A percentile compares a stretch with the other conserved stretches of the same genome.
These are phyloP conservation scores for Clathrospora elynae DNA, from an alignment of 2,329 filamentous ascomycete genomes.

Conservation along the genomic window DNA sequence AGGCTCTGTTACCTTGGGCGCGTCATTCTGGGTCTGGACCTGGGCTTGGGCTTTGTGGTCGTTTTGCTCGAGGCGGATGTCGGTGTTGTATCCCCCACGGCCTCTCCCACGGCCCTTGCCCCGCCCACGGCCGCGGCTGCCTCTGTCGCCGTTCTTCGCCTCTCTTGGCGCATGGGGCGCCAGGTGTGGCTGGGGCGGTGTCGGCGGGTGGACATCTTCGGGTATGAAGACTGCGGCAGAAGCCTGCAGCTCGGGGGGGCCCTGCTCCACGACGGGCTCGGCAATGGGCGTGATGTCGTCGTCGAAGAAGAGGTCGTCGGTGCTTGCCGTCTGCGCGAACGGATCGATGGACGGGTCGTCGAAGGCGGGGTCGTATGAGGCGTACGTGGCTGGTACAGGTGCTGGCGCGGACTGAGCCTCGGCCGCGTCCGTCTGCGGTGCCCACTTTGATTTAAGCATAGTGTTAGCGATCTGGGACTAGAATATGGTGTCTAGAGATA, in stretches of 20 bases:
- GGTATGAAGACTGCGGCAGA: constrained; percentile 29
- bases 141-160: constrained; percentile 35
- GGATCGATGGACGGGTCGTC: constrained; percentile 48
- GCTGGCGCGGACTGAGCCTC: constrained; percentile 12
- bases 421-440: constrained; percentile 25
- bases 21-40: too few relatives aligned
- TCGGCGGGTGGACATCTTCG: constrained; percentile 24
- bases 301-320: constrained; percentile 58
- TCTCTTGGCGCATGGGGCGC: constrained; percentile 34
- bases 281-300: constrained; percentile 57
- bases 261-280: constrained; percentile 49
- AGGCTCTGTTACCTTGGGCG: constrained; percentile 26
- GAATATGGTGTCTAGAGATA: constrained; percentile 3
- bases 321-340: constrained; percentile 57
- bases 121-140: constrained; percentile 33
- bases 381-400: constrained; percentile 17
- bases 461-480: constrained; percentile 9
- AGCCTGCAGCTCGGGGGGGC: constrained; percentile 25
- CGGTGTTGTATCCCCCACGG: constrained; percentile 19
- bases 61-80: constrained; percentile 20
- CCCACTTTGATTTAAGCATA: constrained; percentile 45
- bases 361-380: constrained; percentile 36
- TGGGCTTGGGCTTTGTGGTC: constrained; percentile 19
- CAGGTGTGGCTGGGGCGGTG: constrained; percentile 28
- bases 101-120: constrained; percentile 35